Evolutionary conservation across 108 stramenopile genomes (phyloP).

Genomic region (Hondaea fermentalgiana): DNA sequence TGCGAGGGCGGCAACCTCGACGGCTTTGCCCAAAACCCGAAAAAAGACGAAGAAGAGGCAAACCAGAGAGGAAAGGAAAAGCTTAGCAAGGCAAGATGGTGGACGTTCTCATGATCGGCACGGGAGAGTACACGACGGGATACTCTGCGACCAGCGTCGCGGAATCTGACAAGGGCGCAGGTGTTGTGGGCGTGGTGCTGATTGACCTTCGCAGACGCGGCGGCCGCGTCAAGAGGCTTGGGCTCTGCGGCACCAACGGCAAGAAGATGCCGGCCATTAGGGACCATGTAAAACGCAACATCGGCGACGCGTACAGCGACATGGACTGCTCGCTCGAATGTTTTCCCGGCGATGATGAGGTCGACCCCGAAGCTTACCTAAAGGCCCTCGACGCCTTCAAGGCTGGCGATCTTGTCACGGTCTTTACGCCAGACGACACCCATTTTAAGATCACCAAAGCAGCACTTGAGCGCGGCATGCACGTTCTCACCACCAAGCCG

Average conservation of each 20-base stretch:
- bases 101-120: conserved; percentile 18
- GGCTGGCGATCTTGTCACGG: conserved; percentile 78
- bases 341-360: conserved; percentile 75
- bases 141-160: conserved; percentile 46
- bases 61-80: background rate
- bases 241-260: conserved; percentile 94
- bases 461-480: conserved; percentile 77
- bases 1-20: too few species aligned
- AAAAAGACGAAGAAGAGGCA: background rate
- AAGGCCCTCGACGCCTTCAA: conserved; percentile 60
- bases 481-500: conserved; percentile 97
- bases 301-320: conserved; percentile 77
- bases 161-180: conserved; percentile 89
- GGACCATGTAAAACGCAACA: conserved; percentile 74
- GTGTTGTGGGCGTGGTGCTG: conserved; percentile 96
- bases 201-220: conserved; percentile 76
- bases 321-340: conserved; percentile 84
- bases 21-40: too few species aligned
- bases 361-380: conserved; percentile 71
- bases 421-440: conserved; percentile 98
- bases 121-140: conserved; percentile 89
- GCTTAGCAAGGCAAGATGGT: background rate
- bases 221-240: conserved; percentile 70
- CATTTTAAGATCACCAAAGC: conserved; percentile 90
- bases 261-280: conserved; percentile 93